Evolutionary conservation across 441 rosid genomes (phyloP), one percentile per base, ranked within the genome.

Genomic region (Iberis amara): DNA sequence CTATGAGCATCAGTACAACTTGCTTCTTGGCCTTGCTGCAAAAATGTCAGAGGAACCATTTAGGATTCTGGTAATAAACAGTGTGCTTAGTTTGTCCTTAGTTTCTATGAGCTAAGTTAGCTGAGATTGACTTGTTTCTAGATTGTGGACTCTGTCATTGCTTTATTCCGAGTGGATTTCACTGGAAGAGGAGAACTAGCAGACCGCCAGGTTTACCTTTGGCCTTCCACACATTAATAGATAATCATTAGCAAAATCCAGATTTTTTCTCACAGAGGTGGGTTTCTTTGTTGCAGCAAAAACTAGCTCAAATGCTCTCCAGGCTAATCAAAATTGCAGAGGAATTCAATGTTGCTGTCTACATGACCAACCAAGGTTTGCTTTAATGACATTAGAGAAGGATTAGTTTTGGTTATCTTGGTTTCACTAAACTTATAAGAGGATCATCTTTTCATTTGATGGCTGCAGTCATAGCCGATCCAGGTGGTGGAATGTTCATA

Each of bases 181-280:
- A 83, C 91, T 8, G 94, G 96, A 61, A 80, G 98, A 70, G 94
- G 98, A 32, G 94, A 89, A 69, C 98, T 86, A 32, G 96, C 98
- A 18, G 94, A 88, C 12, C 94, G 96, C 32, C 94, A 83, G 94
- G 96, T 88, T 55, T 54, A 18, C 15, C 55, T 51, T 11, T 23
- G 11, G 13, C 6, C 41, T 32, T 12, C 38, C 30, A 24, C 23
- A 40, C 43, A 50, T 35, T 11, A n/a, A 24, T 31, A 35, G 2
- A 21, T 21, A 3, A 6, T 48, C 39, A 50, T 69, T 23, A 69
- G 13, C 51, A 11, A 10, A 7, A 3, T 31, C 4, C 3, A 21
- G 13, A n/a, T n/a, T 28, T 18, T 18, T 18, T 18, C 21, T 18
- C 21, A 18, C 21, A 18, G 21, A 18, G 21, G 21, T 18, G 21